Evolutionary conservation across 2,329 filamentous ascomycete species (phyloP), one percentile per base, ranked within the genome.

Genomic region (Aureobasidium namibiae): DNA sequence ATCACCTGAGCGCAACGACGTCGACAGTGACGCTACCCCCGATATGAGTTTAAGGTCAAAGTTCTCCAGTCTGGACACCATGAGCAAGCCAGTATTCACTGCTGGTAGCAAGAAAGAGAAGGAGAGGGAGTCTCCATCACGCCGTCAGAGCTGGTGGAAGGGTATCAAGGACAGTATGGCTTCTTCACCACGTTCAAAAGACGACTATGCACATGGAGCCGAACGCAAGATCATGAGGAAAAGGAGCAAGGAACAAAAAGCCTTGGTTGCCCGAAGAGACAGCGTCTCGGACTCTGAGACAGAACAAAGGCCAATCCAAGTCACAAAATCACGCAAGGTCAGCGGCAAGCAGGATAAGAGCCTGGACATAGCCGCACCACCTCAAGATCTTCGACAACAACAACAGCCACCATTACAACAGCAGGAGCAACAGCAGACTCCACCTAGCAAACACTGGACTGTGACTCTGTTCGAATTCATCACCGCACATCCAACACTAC

Each of bases 401-500:
- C 56, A 59, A 11, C 26, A 33, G 1, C 34, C n/a, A n/a, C n/a
- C n/a, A n/a, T n/a, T n/a, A n/a, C n/a, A n/a, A n/a, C n/a, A n/a
- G n/a, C n/a, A n/a, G n/a, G n/a, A 41, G 11, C 36, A 49, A 42
- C 54, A 46, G 21, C 18, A 50, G 13, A 4, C 46, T 9, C n/a
- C n/a, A n/a, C 41, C 42, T 21, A 60, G 66, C 63, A 53, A 63
- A 80, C 57, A 62, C 48, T 61, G 60, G 49, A 49, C 62, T 4
- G 39, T 75, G 2, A 74, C 78, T 36, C 73, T 86, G 62, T 82
- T 88, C 66, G 77, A 79, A 18, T 83, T 84, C 70, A 76, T 89
- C 57, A 83, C 85, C 65, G 77, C 79, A 5, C 84, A 87, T 64
- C 86, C 86, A 0, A 80, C 83, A 60, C 78, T 88, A 9, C 86